Conservation (phyloP, 306 rosid genomes). For the Hippophae rhamnoides region DNA sequence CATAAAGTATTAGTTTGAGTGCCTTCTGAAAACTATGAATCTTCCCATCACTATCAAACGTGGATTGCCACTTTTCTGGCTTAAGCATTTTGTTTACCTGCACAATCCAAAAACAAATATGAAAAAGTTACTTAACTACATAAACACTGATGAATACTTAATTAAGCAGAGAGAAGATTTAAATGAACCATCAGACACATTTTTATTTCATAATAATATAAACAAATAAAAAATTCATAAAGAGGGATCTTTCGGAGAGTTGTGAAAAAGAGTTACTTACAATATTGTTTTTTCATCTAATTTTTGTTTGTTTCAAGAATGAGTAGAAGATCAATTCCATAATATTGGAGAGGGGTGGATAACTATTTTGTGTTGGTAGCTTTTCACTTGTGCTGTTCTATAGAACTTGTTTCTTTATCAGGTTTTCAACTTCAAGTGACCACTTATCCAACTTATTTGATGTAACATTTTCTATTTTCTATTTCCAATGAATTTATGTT, state of each 20-base stretch:
- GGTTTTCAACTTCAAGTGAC: too few relatives aligned
- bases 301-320: too few relatives aligned
- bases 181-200: not conserved
- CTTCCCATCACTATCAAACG: conserved; percentile 79
- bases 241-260: too few relatives aligned
- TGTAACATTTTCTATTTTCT: too few relatives aligned
- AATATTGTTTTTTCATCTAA: too few relatives aligned
- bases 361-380: too few relatives aligned
- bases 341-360: too few relatives aligned
- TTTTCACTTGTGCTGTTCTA: too few relatives aligned
- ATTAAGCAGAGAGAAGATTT: not conserved
- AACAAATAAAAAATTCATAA: not conserved
- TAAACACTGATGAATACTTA: not conserved
- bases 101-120: conserved; percentile 6
- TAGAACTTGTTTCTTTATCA: too few relatives aligned
- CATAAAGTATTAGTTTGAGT: conserved; percentile 64
- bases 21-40: conserved; percentile 69
- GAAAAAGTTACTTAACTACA: conserved; percentile 8
- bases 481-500: too few relatives aligned
- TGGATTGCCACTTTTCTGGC: conserved; percentile 77
- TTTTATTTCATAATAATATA: not conserved
- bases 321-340: too few relatives aligned
- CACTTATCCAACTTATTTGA: too few relatives aligned
- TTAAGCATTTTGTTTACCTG: conserved; percentile 84
- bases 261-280: not conserved